Base-by-base conservation (phyloP, 345 rosid species). In the Trapa incisa region DNA sequence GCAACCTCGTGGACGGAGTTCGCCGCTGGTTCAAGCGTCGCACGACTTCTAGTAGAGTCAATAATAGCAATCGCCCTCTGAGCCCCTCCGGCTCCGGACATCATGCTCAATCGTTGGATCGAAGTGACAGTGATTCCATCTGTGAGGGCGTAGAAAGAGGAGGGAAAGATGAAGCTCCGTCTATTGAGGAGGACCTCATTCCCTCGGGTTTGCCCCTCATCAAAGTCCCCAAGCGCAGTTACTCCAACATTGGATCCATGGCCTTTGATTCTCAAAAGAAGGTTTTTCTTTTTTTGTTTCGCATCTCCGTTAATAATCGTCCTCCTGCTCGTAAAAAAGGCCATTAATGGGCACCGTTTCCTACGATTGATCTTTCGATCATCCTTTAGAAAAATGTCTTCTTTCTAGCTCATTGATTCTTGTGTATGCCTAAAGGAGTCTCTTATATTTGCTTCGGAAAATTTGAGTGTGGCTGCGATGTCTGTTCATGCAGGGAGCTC, bases 261-360 rank as follows among this genome's bases (percentile, higher is more conserved):
- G 94, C 65, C 17, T 2, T 37, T 38, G 67, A 86, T 82, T 70
- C 83, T 77, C 88, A 80, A 47, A 87, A 83, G 80, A 90, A 90
- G 97, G 97, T 87, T 38, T 3, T 7, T 68, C 22, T 17, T 0
- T 32, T 47, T 58, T 47, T 77, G 13, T 29, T 1, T 12, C 37
- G 22, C 37, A 1, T 35, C 63, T 5, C 11, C 35, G 0, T 54
- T 54, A 0, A 2, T 53, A 8, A 2, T 54, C 54, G n/a, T 50
- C n/a, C 54, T 13, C 5, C 54, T 50, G 14, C 54, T 50, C 17
- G 2, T 11, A 13, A 11, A 50, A 50, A 13, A 14, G 3, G 14
- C 4, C 17, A 50, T 50, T 13, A 16, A 6, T 50, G 54, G 17
- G 17, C 16, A 14, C n/a, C 3, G 22, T 2, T 50, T 50, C 22